Evolutionary conservation across 495 filamentous ascomycete genomes (phyloP).

Genomic region (Xylona heveae): DNA sequence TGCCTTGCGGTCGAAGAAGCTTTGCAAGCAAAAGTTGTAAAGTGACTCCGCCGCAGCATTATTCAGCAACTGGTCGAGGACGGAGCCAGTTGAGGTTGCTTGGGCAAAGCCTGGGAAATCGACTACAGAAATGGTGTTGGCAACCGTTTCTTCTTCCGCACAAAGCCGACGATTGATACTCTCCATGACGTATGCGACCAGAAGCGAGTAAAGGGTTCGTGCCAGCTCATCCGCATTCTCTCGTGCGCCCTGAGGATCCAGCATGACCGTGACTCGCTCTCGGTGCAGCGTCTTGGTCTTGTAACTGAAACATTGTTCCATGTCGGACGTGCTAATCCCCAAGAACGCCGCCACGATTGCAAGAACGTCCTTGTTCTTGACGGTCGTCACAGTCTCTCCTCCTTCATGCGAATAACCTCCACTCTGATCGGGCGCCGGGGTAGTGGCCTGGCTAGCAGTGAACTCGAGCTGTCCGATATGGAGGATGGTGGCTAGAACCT

Average conservation of each 20-base stretch:
- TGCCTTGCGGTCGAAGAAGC: slow-evolving; percentile 84
- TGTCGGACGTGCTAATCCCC: slow-evolving; percentile 53
- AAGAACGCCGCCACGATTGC: slow-evolving; percentile 77
- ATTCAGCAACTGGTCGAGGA: slow-evolving; percentile 79
- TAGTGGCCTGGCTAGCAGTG: slow-evolving; percentile 52
- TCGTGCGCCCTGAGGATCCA: slow-evolving; percentile 77
- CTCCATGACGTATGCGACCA: slow-evolving; percentile 86
- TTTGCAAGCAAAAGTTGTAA: slow-evolving; percentile 83
- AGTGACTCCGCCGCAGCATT: slow-evolving; percentile 83
- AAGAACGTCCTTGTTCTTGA: slow-evolving; percentile 84
- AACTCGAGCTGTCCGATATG: slow-evolving; percentile 96
- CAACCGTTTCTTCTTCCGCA: slow-evolving; percentile 68
- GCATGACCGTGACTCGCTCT: slow-evolving; percentile 91
- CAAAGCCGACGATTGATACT: slow-evolving; percentile 78
- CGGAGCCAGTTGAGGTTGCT: slow-evolving; percentile 56
- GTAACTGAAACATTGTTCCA: slow-evolving; percentile 79
- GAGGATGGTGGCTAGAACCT: slow-evolving; percentile 74
- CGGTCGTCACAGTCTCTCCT: slow-evolving; percentile 60
- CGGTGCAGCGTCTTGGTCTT: slow-evolving; percentile 87
- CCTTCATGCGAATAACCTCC: slow-evolving; percentile 94
- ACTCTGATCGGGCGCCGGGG: slow-evolving; percentile 66
- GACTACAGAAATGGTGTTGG: slow-evolving; percentile 82
- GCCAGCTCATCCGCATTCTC: slow-evolving; percentile 87
- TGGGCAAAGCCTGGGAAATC: slow-evolving; percentile 94
- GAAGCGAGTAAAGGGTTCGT: slow-evolving; percentile 80